These are phyloP conservation scores for Sicyos baderoa DNA, from an alignment of 306 rosid species.

Conservation along the genomic window DNA sequence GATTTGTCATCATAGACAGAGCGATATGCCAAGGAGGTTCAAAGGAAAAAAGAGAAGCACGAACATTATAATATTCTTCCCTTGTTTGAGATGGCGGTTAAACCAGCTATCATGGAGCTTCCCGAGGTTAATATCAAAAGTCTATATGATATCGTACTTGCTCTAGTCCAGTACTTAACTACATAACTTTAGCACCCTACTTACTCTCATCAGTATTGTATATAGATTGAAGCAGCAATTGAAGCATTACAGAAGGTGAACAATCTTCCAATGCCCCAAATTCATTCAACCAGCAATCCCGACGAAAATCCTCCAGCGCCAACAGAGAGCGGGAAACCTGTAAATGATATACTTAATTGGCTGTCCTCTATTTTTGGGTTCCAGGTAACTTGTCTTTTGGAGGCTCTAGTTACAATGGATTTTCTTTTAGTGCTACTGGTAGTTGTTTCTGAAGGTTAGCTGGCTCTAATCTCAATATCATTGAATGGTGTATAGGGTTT, in stretches of 20 bases:
- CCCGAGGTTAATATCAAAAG: slow-evolving; percentile 52
- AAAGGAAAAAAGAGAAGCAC: slow-evolving; percentile 48
- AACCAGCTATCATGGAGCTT: slow-evolving; percentile 79
- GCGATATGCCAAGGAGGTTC: slow-evolving; percentile 56
- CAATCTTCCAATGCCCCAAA: slow-evolving; percentile 64
- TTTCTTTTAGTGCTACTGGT: slow-evolving; percentile 1
- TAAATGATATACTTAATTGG: slow-evolving; percentile 88
- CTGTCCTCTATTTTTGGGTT: slow-evolving; percentile 71
- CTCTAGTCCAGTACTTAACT: slow-evolving; percentile 1
- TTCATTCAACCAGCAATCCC: slow-evolving; percentile 30
- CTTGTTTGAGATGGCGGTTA: slow-evolving; percentile 68
- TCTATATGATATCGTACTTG: background rate
- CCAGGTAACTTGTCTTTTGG: slow-evolving; percentile 51
- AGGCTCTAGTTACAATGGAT: slow-evolving; percentile 12
- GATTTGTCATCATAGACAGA: slow-evolving; percentile 46
- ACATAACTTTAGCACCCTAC: background rate
- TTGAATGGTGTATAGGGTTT: slow-evolving; percentile 5
- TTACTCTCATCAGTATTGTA: slow-evolving; percentile 14
- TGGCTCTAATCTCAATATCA: background rate
- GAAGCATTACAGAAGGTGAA: slow-evolving; percentile 50
- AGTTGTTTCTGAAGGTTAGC: background rate
- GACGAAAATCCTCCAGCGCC: slow-evolving; percentile 32
- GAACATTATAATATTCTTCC: slow-evolving; percentile 88
- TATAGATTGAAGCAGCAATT: slow-evolving; percentile 73
- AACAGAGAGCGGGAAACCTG: slow-evolving; percentile 46